phyloP scores from a whole-genome alignment of 1,139 yeast genomes.

The Scheffersomyces titani region DNA sequence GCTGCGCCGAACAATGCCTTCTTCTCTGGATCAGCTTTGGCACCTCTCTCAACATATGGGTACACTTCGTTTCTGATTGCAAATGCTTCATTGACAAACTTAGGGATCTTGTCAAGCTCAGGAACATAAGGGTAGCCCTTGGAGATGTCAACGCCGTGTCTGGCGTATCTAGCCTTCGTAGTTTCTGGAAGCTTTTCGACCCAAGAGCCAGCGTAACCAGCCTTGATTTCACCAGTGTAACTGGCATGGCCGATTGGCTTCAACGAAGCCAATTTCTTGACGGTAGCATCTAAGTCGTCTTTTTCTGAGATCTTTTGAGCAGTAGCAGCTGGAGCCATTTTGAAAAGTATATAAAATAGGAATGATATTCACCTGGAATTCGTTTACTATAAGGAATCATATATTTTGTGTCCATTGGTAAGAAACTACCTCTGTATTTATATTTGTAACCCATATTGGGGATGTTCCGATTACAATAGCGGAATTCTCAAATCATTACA shows the following conservation, averaged over 20 bases:
- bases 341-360: not conserved
- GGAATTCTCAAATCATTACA: not conserved
- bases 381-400: not conserved
- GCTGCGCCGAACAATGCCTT: slow-evolving; percentile 21
- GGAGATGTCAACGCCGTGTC: slow-evolving; percentile 15
- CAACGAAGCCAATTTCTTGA: slow-evolving; percentile 10
- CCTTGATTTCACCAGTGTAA: slow-evolving; percentile 3
- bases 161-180: slow-evolving; percentile 14
- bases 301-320: slow-evolving; percentile 5
- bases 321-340: slow-evolving; percentile 13
- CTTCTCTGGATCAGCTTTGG: slow-evolving; percentile 20
- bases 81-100: slow-evolving; percentile 17
- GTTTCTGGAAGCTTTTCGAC: slow-evolving; percentile 12
- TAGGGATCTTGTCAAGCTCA: slow-evolving; percentile 11
- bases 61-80: slow-evolving; percentile 14
- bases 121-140: slow-evolving; percentile 17
- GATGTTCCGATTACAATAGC: not conserved
- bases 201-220: slow-evolving; percentile 8
- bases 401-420: not conserved
- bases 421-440: not conserved
- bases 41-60: slow-evolving; percentile 17
- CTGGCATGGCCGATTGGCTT: slow-evolving; percentile 10
- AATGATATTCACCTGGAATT: not conserved
- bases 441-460: not conserved
- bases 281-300: slow-evolving; percentile 9